A percentile compares a stretch with the other conserved stretches of the same genome.
These are phyloP conservation scores for Truncatella angustata DNA, from an alignment of 2,329 filamentous ascomycete species.

Conservation along the genomic window DNA sequence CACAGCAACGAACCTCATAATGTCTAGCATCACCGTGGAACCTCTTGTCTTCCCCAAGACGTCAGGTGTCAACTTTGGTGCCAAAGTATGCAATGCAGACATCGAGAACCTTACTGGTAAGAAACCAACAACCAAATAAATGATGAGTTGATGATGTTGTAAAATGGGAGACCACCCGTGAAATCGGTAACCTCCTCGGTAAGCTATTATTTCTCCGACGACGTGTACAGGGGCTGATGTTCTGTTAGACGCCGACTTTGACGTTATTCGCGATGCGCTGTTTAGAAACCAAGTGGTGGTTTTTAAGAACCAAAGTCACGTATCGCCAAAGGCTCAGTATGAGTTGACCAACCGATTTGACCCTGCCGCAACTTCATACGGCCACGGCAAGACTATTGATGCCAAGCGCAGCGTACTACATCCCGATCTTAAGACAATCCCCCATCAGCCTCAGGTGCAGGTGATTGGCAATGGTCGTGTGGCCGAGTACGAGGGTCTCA, in stretches of 20 bases:
- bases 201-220: constrained; percentile 26
- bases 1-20: not conserved
- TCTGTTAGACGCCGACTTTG: constrained; percentile 60
- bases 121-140: constrained; percentile 20
- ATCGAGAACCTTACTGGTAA: constrained; percentile 62
- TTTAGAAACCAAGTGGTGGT: constrained; percentile 69
- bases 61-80: constrained; percentile 57
- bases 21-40: constrained; percentile 29
- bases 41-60: constrained; percentile 34
- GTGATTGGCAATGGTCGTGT: constrained; percentile 77
- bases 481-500: constrained; percentile 66
- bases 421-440: constrained; percentile 77
- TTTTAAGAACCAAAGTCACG: constrained; percentile 63
- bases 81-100: constrained; percentile 54
- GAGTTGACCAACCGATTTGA: constrained; percentile 74
- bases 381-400: constrained; percentile 74
- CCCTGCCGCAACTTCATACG: constrained; percentile 62
- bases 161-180: constrained; percentile 36
- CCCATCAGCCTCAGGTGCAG: constrained; percentile 76
- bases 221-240: constrained; percentile 14
- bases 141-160: constrained; percentile 14
- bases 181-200: constrained; percentile 61
- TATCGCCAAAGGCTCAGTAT: constrained; percentile 70
- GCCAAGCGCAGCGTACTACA: constrained; percentile 64
- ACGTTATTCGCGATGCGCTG: constrained; percentile 60